Conservation (phyloP, 805 yeast genomes). For the Metschnikowia arizonensis region DNA sequence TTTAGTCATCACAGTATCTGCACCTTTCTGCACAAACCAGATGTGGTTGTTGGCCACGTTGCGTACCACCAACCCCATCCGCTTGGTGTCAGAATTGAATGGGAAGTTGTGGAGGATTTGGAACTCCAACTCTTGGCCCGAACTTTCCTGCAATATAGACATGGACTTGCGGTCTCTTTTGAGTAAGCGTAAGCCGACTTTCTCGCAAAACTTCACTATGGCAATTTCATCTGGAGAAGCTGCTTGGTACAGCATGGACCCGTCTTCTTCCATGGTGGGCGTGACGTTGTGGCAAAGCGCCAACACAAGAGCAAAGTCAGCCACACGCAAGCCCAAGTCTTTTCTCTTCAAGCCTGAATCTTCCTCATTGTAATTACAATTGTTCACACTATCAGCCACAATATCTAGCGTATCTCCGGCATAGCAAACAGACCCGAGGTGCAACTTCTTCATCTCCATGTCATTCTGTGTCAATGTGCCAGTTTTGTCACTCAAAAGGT, state of each 20-base stretch:
- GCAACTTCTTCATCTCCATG: conserved; percentile 92
- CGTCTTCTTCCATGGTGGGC: conserved; percentile 60
- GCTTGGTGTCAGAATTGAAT: conserved; percentile 88
- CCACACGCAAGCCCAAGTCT: conserved; percentile 69
- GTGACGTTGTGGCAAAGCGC: conserved; percentile 98
- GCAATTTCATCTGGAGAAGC: conserved; percentile 99
- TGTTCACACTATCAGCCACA: conserved; percentile 60
- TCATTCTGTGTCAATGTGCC: conserved; percentile 98
- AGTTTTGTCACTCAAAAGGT: conserved; percentile 87
- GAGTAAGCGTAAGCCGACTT: conserved; percentile 74
- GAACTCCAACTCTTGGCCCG: conserved; percentile 50
- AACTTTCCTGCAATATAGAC: conserved; percentile 58
- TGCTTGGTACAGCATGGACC: conserved; percentile 72
- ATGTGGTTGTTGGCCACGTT: conserved; percentile 59
- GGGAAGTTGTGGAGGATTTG: conserved; percentile 85
- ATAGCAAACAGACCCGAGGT: conserved; percentile 88
- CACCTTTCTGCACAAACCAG: conserved; percentile 92
- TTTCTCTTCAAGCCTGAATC: conserved; percentile 41
- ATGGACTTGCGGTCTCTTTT: conserved; percentile 80
- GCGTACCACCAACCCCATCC: conserved; percentile 88
- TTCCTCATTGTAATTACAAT: not conserved
- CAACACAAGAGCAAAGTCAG: conserved; percentile 75
- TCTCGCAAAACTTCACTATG: conserved; percentile 85
- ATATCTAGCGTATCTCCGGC: conserved; percentile 91
- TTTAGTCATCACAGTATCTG: conserved; percentile 86